Evolutionary conservation across 768 basidiomycete species (phyloP).

Genomic region (Boletus rubropictus): DNA sequence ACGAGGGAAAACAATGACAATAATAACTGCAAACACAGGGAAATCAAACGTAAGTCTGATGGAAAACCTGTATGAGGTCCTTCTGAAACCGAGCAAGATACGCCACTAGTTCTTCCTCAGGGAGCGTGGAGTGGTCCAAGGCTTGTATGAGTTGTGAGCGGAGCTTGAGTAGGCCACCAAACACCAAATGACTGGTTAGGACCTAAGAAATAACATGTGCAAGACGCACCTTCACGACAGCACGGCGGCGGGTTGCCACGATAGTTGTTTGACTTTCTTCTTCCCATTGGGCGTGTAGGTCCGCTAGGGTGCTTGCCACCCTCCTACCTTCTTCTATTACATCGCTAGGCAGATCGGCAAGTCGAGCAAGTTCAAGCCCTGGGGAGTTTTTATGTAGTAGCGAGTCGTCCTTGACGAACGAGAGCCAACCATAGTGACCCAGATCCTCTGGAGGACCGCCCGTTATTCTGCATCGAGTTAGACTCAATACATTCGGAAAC

Average conservation of each 20-base stretch:
- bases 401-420: neutral
- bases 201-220: neutral
- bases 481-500: neutral
- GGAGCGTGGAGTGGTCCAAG: conserved; percentile 64
- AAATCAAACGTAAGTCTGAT: conserved; percentile 20
- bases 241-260: conserved; percentile 57
- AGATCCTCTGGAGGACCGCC: conserved; percentile 61
- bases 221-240: conserved; percentile 55
- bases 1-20: neutral
- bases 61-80: conserved; percentile 53
- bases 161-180: conserved; percentile 41
- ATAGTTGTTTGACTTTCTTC: conserved; percentile 58
- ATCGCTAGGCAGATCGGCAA: conserved; percentile 78
- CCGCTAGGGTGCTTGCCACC: conserved; percentile 54
- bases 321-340: conserved; percentile 59
- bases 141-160: conserved; percentile 72
- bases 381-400: neutral
- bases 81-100: conserved; percentile 68
- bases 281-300: conserved; percentile 51
- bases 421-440: conserved; percentile 63
- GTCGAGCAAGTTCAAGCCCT: conserved; percentile 86
- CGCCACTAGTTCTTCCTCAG: conserved; percentile 58
- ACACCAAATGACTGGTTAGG: neutral
- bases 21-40: conserved; percentile 4
- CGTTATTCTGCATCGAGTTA: conserved; percentile 47